A percentile compares a stretch with the other conserved stretches of the same genome.
phyloP scores from a whole-genome alignment of 305 asterid species.

The Solanum hybrid region DNA sequence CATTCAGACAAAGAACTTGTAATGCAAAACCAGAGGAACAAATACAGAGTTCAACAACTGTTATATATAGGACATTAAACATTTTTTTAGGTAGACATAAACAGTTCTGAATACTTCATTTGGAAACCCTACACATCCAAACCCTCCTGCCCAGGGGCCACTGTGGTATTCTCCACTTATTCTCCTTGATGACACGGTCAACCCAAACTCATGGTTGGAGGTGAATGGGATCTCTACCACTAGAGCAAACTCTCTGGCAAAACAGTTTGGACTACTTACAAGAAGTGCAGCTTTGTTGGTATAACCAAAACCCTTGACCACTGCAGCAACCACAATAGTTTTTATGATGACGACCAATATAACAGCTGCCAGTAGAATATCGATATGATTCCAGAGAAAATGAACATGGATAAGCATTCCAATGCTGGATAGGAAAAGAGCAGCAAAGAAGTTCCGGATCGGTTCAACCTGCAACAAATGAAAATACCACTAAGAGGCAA shows the following conservation, averaged over 20 bases:
- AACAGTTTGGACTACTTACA: slow-evolving; percentile 31
- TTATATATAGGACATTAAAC: not conserved
- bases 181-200: not conserved
- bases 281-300: slow-evolving; percentile 60
- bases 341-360: slow-evolving; percentile 53
- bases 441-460: slow-evolving; percentile 63
- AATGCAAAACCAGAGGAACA: not conserved
- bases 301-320: slow-evolving; percentile 75
- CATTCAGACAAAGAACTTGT: not conserved
- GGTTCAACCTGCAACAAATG: slow-evolving; percentile 61
- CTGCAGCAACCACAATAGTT: slow-evolving; percentile 49
- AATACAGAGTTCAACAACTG: not conserved
- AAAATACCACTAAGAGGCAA: slow-evolving; percentile 8
- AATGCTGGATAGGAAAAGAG: slow-evolving; percentile 76
- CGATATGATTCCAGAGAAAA: slow-evolving; percentile 77
- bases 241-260: not conserved
- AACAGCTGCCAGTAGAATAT: slow-evolving; percentile 67
- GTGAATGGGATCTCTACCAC: not conserved
- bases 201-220: not conserved
- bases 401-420: slow-evolving; percentile 82
- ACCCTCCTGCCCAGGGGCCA: not conserved
- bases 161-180: not conserved
- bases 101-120: not conserved
- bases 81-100: slow-evolving; percentile 3
- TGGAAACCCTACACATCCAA: not conserved